These are phyloP conservation scores for Hyaloscypha hepaticicola DNA, from an alignment of 495 filamentous ascomycete genomes.

Conservation along the genomic window DNA sequence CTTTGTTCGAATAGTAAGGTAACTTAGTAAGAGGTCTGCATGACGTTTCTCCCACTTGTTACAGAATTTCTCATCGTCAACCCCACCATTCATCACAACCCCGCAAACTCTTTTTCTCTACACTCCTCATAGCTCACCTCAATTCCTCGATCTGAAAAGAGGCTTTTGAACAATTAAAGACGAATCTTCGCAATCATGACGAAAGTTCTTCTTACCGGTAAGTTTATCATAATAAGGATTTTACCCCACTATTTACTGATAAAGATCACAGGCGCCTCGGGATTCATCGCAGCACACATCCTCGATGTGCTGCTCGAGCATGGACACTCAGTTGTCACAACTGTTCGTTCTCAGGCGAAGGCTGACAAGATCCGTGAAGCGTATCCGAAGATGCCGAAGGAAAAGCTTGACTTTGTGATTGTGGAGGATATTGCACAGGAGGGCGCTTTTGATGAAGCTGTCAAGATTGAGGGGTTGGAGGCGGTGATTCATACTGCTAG, in stretches of 20 bases:
- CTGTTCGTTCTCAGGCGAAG: conserved; percentile 78
- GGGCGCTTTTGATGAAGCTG: conserved; percentile 76
- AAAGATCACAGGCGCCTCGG: conserved; percentile 52
- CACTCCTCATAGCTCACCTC: too few relatives aligned
- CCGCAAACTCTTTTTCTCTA: neutral
- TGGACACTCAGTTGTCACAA: conserved; percentile 76
- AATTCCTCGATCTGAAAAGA: too few relatives aligned
- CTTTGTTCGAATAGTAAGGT: too few relatives aligned
- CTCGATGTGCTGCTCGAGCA: conserved; percentile 50
- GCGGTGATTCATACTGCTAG: conserved; percentile 86
- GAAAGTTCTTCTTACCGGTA: conserved; percentile 24
- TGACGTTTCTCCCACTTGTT: too few relatives aligned
- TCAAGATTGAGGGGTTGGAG: conserved; percentile 70
- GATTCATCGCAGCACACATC: conserved; percentile 79
- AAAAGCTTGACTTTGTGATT: conserved; percentile 71
- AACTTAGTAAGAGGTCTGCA: too few relatives aligned
- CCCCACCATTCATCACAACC: too few relatives aligned
- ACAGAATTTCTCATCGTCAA: too few relatives aligned
- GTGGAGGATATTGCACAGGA: conserved; percentile 79
- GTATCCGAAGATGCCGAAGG: conserved; percentile 57
- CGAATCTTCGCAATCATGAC: conserved; percentile 3
- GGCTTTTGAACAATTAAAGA: neutral
- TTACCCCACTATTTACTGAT: conserved; percentile 21
- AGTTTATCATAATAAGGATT: neutral
- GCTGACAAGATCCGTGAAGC: conserved; percentile 69